phyloP scores from a whole-genome alignment of 2,329 filamentous ascomycete species.

The Aspergillus brunneoviolaceus region DNA sequence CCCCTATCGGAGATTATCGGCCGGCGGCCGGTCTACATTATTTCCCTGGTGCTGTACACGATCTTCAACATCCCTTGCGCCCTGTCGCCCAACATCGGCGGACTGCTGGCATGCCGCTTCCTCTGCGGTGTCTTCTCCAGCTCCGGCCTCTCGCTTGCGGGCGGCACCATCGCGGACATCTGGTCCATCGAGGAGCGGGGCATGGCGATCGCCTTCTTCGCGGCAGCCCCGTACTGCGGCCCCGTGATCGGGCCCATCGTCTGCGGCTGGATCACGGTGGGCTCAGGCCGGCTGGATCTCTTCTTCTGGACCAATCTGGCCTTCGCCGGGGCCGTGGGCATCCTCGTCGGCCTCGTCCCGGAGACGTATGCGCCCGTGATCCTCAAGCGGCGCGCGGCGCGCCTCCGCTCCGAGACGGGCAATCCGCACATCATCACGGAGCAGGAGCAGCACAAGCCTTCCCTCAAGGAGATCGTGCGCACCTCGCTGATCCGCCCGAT shows the following conservation, averaged over 20 bases:
- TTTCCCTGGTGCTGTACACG: slow-evolving; percentile 32
- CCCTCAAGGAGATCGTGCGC: slow-evolving; percentile 46
- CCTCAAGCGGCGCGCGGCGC: slow-evolving; percentile 33
- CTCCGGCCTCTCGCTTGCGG: slow-evolving; percentile 29
- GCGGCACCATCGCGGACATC: slow-evolving; percentile 54
- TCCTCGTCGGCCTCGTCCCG: slow-evolving; percentile 27
- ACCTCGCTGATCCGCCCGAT: slow-evolving; percentile 76
- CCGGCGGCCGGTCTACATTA: slow-evolving; percentile 34
- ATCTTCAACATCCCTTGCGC: slow-evolving; percentile 40
- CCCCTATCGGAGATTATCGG: slow-evolving; percentile 35
- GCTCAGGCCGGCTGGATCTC: slow-evolving; percentile 30
- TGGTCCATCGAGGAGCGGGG: slow-evolving; percentile 77
- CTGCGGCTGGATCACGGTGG: slow-evolving; percentile 66
- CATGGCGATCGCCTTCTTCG: slow-evolving; percentile 79
- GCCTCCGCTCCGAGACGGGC: slow-evolving; percentile 34
- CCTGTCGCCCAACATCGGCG: slow-evolving; percentile 32
- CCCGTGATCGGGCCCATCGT: slow-evolving; percentile 71
- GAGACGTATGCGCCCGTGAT: slow-evolving; percentile 40
- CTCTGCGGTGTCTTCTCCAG: slow-evolving; percentile 33
- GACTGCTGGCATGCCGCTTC: slow-evolving; percentile 30
- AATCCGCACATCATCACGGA: slow-evolving; percentile 35
- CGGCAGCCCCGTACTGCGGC: slow-evolving; percentile 74
- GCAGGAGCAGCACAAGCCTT: slow-evolving; percentile 28
- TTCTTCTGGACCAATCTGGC: slow-evolving; percentile 37
- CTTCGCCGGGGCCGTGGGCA: slow-evolving; percentile 27